phyloP scores from a whole-genome alignment of 2,329 filamentous ascomycete species.

The Bertia moriformis region DNA sequence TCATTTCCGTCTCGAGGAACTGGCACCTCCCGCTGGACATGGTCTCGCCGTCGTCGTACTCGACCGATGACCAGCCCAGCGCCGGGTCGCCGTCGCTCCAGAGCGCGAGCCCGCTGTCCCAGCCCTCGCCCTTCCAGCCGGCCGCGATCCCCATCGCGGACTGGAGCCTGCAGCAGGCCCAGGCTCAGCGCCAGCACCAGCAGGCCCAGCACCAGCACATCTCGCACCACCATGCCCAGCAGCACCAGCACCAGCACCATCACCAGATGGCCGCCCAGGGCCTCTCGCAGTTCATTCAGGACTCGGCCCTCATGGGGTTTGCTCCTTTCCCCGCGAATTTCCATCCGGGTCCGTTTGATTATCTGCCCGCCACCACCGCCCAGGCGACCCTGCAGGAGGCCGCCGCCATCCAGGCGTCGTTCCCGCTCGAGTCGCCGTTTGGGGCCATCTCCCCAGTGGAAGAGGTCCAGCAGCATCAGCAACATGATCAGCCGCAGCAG shows the following conservation, averaged over 20 bases:
- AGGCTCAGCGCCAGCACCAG: conserved; percentile 20
- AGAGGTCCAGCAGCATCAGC: too few species aligned
- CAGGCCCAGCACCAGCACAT: conserved; percentile 6
- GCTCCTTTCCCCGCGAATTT: conserved; percentile 34
- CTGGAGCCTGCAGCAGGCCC: conserved; percentile 45
- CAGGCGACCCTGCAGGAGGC: conserved; percentile 47
- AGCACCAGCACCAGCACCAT: conserved; percentile 10
- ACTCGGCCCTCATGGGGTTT: conserved; percentile 39
- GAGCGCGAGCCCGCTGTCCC: conserved; percentile 28
- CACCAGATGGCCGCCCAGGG: conserved; percentile 26
- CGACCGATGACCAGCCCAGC: conserved; percentile 28
- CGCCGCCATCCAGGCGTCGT: conserved; percentile 18
- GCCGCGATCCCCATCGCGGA: conserved; percentile 34
- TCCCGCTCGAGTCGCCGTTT: conserved; percentile 50
- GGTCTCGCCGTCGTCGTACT: conserved; percentile 21
- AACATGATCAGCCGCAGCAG: too few species aligned
- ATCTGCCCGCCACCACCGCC: conserved; percentile 41
- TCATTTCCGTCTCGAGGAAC: background rate
- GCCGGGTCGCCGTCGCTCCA: conserved; percentile 28
- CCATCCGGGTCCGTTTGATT: conserved; percentile 42
- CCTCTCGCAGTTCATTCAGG: conserved; percentile 38
- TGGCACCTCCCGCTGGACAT: conserved; percentile 5
- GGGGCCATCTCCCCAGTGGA: conserved; percentile 39
- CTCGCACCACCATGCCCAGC: conserved; percentile 8
- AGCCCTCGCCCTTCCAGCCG: conserved; percentile 41